Conservation (phyloP, 768 basidiomycete species). For the Rossbeevera mucosa region DNA sequence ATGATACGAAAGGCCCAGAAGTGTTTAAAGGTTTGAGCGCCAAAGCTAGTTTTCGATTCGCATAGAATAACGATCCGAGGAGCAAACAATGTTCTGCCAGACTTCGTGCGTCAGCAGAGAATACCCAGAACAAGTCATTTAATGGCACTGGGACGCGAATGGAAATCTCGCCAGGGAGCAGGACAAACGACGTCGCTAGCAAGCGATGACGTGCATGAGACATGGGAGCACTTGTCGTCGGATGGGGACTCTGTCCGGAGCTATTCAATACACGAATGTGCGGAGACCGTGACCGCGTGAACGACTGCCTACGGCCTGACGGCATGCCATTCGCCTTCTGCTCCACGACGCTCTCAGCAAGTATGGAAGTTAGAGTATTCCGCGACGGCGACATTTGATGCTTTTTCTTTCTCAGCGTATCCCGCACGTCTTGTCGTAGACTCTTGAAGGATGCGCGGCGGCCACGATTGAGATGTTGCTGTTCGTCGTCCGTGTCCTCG, state of each 20-base stretch:
- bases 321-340: conserved; percentile 32
- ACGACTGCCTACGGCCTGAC: conserved; percentile 40
- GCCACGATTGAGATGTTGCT: conserved; percentile 40
- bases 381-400: conserved; percentile 23
- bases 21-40: conserved; percentile 10
- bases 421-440: conserved; percentile 24
- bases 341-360: conserved; percentile 27
- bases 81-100: conserved; percentile 63
- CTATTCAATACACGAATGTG: conserved; percentile 36
- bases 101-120: conserved; percentile 59
- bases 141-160: conserved; percentile 44
- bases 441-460: conserved; percentile 34
- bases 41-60: conserved; percentile 38
- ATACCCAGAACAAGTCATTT: conserved; percentile 36
- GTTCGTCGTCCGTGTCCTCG: conserved; percentile 57
- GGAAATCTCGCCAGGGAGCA: conserved; percentile 49
- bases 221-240: conserved; percentile 37
- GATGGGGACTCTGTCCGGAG: conserved; percentile 35
- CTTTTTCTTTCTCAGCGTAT: conserved; percentile 27
- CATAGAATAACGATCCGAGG: conserved; percentile 56
- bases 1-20: conserved; percentile 43
- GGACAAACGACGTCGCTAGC: conserved; percentile 18
- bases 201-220: conserved; percentile 40
- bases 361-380: conserved; percentile 22
- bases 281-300: conserved; percentile 74